Evolutionary conservation across 2,329 filamentous ascomycete genomes (phyloP).

Genomic region (Trichophaea hybrida): DNA sequence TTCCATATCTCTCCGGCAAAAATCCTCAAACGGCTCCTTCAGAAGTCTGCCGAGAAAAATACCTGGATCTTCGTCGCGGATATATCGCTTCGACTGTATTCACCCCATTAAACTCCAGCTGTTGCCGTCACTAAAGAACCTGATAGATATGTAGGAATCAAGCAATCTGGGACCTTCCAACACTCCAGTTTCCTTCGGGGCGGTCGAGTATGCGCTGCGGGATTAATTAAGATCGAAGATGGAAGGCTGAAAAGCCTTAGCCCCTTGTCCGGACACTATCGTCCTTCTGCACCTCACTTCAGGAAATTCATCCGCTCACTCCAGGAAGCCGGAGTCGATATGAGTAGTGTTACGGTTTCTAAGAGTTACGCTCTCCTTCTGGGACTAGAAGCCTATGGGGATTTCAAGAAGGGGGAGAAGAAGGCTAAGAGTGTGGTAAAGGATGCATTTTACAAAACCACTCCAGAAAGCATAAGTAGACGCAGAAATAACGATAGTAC

Average conservation of each 20-base stretch:
- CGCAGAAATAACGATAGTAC: background rate
- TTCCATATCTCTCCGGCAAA: slow-evolving; percentile 56
- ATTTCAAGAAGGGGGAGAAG: background rate
- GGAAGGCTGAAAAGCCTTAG: slow-evolving; percentile 47
- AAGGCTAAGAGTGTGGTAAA: background rate
- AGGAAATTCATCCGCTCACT: slow-evolving; percentile 63
- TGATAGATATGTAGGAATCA: slow-evolving; percentile 63
- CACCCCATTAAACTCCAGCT: background rate
- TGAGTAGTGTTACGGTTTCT: slow-evolving; percentile 62
- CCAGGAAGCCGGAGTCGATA: slow-evolving; percentile 60
- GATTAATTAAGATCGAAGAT: slow-evolving; percentile 70
- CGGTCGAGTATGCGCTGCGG: slow-evolving; percentile 64
- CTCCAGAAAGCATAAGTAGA: background rate
- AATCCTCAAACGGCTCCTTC: slow-evolving; percentile 63
- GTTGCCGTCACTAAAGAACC: background rate
- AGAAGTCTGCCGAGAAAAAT: slow-evolving; percentile 67
- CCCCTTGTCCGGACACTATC: slow-evolving; percentile 61
- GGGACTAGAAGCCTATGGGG: slow-evolving; percentile 62
- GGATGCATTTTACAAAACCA: background rate
- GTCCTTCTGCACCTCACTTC: slow-evolving; percentile 66
- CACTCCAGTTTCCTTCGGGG: slow-evolving; percentile 83
- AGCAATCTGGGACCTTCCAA: slow-evolving; percentile 75
- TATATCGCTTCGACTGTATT: slow-evolving; percentile 55
- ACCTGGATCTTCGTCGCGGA: slow-evolving; percentile 92
- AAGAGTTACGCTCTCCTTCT: slow-evolving; percentile 70